Base-by-base conservation (phyloP, 1,284 basidiomycete genomes). In the Schizophyllum commune region DNA sequence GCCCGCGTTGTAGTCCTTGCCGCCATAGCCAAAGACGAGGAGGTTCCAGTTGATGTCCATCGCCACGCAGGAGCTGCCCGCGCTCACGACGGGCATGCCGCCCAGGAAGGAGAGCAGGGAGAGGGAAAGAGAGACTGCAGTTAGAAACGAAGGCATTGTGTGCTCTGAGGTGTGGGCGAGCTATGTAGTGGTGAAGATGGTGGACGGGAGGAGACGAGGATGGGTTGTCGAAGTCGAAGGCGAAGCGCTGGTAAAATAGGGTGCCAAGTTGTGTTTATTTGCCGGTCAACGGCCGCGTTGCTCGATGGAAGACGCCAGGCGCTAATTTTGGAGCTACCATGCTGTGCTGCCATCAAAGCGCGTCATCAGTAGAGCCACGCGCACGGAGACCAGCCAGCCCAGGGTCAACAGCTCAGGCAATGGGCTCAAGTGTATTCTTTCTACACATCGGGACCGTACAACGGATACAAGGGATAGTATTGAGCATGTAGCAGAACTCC, bases 1-100 rank as follows among this genome's bases (percentile, higher is more conserved):
- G 27, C 89, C 86, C 62, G 86, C 85, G 66, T 80, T 83, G 75
- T 83, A 91, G 70, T 92, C 89, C 70, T 89, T 89, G 63, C 85
- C 87, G 63, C 83, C 78, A 64, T 90, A 81, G 59, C 86, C 88
- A 67, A 92, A 88, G 34, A 84, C 86, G 57, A 86, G 79, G 58
- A 92, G 77, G 68, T 91, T 89, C 81, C 85, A 90, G 66, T 75
- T 76, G 22, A 75, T 68, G 68, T 92, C 89, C 67, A 91, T 89
- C 17, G 85, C 79, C 33, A 90, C 74, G 68, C 89, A 91, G 15
- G 87, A 79, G 69, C 73, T 71, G 72, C 75, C 75, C 57, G 75
- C 73, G 47, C 20, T 21, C 53, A 55, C 53, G 20, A 55, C 13
- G 13, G 53, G 27, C 19, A 19, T 13, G 19, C 62, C 60, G 60